These are phyloP conservation scores for Arthrinium puccinioides DNA, from an alignment of 2,329 filamentous ascomycete species.

Conservation along the genomic window DNA sequence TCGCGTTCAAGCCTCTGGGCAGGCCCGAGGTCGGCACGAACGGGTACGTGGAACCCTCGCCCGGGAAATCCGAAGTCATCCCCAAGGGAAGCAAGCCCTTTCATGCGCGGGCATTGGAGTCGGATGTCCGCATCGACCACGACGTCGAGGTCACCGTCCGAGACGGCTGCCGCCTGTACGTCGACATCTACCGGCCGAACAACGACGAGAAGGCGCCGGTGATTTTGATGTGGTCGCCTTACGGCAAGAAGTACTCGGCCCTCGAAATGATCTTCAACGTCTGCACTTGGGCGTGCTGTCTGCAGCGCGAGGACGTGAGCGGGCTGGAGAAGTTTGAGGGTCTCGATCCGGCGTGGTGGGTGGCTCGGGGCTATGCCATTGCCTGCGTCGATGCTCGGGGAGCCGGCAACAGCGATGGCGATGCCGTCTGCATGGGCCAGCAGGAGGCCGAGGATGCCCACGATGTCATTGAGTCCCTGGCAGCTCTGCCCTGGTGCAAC, in stretches of 20 bases:
- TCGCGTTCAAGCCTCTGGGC: conserved; percentile 10
- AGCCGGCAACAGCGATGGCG: conserved; percentile 16
- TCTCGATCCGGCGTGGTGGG: conserved; percentile 19
- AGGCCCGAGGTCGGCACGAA: conserved; percentile 29
- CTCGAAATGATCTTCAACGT: conserved; percentile 29
- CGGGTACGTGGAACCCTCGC: conserved; percentile 27
- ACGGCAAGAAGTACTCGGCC: conserved; percentile 37
- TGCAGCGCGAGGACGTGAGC: conserved; percentile 11
- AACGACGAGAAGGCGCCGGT: conserved; percentile 27
- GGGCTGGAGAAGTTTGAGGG: conserved; percentile 18
- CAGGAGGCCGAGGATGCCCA: conserved; percentile 38
- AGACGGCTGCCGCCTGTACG: conserved; percentile 34
- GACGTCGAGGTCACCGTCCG: conserved; percentile 35
- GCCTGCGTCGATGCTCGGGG: conserved; percentile 26
- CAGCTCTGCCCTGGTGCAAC: conserved; percentile 34
- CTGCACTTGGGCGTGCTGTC: conserved; percentile 12
- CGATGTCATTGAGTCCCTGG: conserved; percentile 34
- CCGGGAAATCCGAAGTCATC: conserved; percentile 30
- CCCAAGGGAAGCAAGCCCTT: conserved; percentile 28
- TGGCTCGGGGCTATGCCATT: conserved; percentile 24
- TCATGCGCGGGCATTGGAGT: conserved; percentile 23
- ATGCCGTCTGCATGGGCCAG: conserved; percentile 24
- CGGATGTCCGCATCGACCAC: conserved; percentile 34
- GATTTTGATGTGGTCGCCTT: conserved; percentile 36
- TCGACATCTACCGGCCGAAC: conserved; percentile 36